phyloP scores from a whole-genome alignment of 2,329 filamentous ascomycete species.

The Aspergillus hortae region DNA sequence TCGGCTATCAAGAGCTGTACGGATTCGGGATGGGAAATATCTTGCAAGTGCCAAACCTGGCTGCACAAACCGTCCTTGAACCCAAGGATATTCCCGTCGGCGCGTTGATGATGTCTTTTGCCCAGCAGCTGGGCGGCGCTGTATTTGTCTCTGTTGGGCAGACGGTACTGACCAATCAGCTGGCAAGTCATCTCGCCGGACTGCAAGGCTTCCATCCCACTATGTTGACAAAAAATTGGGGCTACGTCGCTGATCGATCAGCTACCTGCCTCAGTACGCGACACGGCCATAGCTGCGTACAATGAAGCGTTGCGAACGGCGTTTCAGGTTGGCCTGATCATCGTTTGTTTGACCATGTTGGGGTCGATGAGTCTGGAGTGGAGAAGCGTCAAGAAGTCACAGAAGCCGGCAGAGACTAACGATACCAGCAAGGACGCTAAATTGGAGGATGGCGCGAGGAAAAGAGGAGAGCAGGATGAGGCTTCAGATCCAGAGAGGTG shows the following conservation, averaged over 20 bases:
- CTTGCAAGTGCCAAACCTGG: slow-evolving; percentile 33
- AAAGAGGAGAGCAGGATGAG: no score
- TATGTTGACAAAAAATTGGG: background rate
- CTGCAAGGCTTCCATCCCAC: background rate
- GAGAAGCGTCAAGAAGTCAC: background rate
- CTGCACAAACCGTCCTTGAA: slow-evolving; percentile 31
- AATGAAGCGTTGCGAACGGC: background rate
- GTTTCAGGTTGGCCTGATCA: background rate
- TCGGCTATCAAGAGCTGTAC: slow-evolving; percentile 37
- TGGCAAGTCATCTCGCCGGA: background rate
- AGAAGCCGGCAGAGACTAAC: background rate
- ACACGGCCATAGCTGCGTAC: background rate
- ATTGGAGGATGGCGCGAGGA: no score
- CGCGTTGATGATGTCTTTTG: background rate
- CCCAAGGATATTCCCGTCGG: background rate
- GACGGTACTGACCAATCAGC: background rate
- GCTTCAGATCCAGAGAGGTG: no score
- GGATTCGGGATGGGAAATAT: slow-evolving; percentile 34
- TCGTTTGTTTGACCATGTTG: background rate
- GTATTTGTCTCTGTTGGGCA: background rate
- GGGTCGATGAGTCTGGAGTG: background rate
- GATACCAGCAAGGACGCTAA: no score
- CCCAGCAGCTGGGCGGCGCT: background rate
- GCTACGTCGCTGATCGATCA: background rate
- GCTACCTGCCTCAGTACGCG: background rate